phyloP scores from a whole-genome alignment of 805 yeast genomes.

The Candida odintsovae region DNA sequence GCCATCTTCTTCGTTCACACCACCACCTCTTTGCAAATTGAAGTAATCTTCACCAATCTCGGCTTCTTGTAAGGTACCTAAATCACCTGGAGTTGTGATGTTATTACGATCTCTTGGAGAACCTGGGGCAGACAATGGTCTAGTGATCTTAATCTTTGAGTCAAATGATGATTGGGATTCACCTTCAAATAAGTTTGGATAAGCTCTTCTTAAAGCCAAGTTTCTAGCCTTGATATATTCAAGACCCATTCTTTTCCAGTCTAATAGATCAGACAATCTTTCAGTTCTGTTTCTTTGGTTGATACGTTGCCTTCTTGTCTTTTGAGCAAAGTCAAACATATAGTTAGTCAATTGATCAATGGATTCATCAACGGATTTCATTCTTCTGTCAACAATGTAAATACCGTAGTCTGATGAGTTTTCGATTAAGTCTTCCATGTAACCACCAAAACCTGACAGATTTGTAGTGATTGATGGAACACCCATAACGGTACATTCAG shows the following conservation, averaged over 20 bases:
- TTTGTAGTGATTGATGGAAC: slow-evolving; percentile 97
- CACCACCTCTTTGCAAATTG: slow-evolving; percentile 38
- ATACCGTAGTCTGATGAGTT: slow-evolving; percentile 94
- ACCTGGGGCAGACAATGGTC: slow-evolving; percentile 96
- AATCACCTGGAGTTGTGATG: slow-evolving; percentile 95
- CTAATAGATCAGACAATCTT: slow-evolving; percentile 84
- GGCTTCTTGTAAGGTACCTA: slow-evolving; percentile 93
- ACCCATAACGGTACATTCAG: slow-evolving; percentile 99
- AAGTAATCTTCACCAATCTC: slow-evolving; percentile 78
- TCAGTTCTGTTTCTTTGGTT: slow-evolving; percentile 97
- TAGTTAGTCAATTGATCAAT: slow-evolving; percentile 83
- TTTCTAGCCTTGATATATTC: slow-evolving; percentile 95
- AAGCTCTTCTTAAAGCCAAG: slow-evolving; percentile 86
- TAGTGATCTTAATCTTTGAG: slow-evolving; percentile 62
- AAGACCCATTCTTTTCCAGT: slow-evolving; percentile 97
- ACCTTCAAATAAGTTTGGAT: slow-evolving; percentile 69
- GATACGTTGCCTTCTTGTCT: slow-evolving; percentile 94
- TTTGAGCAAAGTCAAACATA: slow-evolving; percentile 83
- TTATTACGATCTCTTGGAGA: slow-evolving; percentile 78
- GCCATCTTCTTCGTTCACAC: slow-evolving; percentile 40
- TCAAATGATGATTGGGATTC: slow-evolving; percentile 27
- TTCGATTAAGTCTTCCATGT: slow-evolving; percentile 96
- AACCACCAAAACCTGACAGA: slow-evolving; percentile 94
- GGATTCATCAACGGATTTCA: slow-evolving; percentile 88
- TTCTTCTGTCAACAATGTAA: slow-evolving; percentile 91